Conservation (phyloP, 306 rosid species). For the Pterocarpus macrocarpus region DNA sequence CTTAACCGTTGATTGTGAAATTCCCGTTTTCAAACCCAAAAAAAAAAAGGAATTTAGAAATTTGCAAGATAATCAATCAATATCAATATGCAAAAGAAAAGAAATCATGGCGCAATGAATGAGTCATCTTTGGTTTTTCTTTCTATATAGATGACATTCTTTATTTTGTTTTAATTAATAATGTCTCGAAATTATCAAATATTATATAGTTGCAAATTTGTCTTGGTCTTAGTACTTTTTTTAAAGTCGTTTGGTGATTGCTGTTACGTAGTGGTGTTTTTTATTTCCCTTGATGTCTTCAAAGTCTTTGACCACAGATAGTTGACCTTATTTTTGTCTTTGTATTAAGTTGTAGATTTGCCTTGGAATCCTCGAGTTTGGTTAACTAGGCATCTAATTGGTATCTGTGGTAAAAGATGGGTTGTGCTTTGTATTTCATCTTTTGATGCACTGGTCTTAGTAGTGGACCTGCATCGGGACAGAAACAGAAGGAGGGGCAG, state of each 20-base stretch:
- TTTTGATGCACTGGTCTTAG: slow-evolving; percentile 71
- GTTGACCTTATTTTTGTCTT: slow-evolving; percentile 63
- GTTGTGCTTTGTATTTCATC: slow-evolving; percentile 63
- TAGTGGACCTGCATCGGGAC: slow-evolving; percentile 73
- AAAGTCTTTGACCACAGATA: slow-evolving; percentile 57
- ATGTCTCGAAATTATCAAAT: slow-evolving; percentile 59
- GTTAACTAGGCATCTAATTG: slow-evolving; percentile 46
- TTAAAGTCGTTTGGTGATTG: slow-evolving; percentile 53
- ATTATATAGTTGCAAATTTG: slow-evolving; percentile 53
- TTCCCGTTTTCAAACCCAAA: slow-evolving; percentile 47
- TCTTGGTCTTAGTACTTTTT: slow-evolving; percentile 46
- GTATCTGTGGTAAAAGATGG: slow-evolving; percentile 62
- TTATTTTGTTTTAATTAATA: background rate
- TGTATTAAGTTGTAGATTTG: slow-evolving; percentile 53
- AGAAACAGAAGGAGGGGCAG: slow-evolving; percentile 58
- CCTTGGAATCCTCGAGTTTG: slow-evolving; percentile 34
- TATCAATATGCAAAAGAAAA: slow-evolving; percentile 19
- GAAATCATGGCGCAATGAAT: slow-evolving; percentile 47
- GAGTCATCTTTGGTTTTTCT: slow-evolving; percentile 44
- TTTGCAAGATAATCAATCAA: slow-evolving; percentile 37
- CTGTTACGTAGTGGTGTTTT: slow-evolving; percentile 28
- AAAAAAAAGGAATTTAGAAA: slow-evolving; percentile 45
- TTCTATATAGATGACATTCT: background rate
- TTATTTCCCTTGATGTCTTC: slow-evolving; percentile 51
- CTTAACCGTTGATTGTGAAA: slow-evolving; percentile 59